A percentile compares a stretch with the other conserved stretches of the same genome.
These are phyloP conservation scores for Zygosaccharomyces sapae DNA, from an alignment of 1,139 yeast genomes.

Conservation along the genomic window DNA sequence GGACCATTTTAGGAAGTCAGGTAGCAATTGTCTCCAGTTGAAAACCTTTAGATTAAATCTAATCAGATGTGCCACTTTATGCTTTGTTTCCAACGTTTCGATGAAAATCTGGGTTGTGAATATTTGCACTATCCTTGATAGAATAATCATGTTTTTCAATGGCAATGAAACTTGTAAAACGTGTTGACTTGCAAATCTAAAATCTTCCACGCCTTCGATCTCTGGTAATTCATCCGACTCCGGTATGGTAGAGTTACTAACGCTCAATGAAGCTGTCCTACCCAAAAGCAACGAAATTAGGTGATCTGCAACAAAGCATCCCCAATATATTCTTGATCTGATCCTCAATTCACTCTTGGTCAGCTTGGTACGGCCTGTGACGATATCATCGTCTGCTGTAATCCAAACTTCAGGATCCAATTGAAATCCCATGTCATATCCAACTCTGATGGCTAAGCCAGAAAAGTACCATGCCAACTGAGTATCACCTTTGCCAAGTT, in stretches of 20 bases:
- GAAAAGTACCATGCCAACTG: constrained; percentile 61
- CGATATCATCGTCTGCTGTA: constrained; percentile 27
- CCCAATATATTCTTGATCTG: constrained; percentile 62
- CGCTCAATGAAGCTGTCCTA: constrained; percentile 53
- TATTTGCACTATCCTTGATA: constrained; percentile 54
- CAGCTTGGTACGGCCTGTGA: constrained; percentile 16
- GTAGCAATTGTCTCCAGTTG: constrained; percentile 48
- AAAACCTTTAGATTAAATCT: constrained; percentile 49
- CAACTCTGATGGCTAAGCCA: constrained; percentile 64
- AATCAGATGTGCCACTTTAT: constrained; percentile 33
- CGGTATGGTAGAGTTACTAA: constrained; percentile 56
- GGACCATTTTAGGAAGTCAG: constrained; percentile 51
- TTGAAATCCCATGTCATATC: constrained; percentile 62
- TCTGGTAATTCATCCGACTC: constrained; percentile 62
- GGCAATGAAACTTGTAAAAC: constrained; percentile 43
- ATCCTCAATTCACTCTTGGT: constrained; percentile 47
- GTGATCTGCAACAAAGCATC: constrained; percentile 62
- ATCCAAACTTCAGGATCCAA: constrained; percentile 58
- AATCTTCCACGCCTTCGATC: constrained; percentile 50
- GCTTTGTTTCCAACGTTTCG: constrained; percentile 28
- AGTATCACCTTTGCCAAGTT: constrained; percentile 54
- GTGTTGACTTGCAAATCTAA: constrained; percentile 36
- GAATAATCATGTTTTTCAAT: constrained; percentile 47
- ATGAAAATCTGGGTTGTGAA: constrained; percentile 40
- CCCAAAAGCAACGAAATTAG: constrained; percentile 57